Conservation (phyloP, 176 grass and related monocot species). For the Aegilops sharonensis region DNA sequence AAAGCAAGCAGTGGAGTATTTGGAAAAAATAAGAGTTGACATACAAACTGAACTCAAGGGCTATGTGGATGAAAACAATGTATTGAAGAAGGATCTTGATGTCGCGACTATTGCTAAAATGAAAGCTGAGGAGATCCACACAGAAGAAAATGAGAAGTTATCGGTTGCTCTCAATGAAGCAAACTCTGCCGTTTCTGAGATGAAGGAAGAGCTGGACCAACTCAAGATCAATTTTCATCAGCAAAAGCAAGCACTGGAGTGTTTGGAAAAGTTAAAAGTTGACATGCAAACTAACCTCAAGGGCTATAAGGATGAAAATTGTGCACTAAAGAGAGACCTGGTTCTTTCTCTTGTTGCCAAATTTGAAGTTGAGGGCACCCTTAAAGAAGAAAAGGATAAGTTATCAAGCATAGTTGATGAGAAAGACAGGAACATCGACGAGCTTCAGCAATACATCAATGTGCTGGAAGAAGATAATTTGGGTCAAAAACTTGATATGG, state of each 20-base stretch:
- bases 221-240: constrained; percentile 27
- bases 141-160: constrained; percentile 49
- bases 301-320: constrained; percentile 37
- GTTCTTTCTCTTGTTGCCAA: constrained; percentile 43
- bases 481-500: constrained; percentile 39
- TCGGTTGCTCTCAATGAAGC: constrained; percentile 28
- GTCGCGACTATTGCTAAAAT: constrained; percentile 37
- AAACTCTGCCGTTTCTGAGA: constrained; percentile 42
- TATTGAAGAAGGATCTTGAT: constrained; percentile 46
- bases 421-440: constrained; percentile 43
- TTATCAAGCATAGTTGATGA: constrained; percentile 36
- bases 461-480: constrained; percentile 55
- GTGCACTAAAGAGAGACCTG: constrained; percentile 35
- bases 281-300: constrained; percentile 42
- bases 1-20: constrained; percentile 2
- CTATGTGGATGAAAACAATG: constrained; percentile 28
- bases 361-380: constrained; percentile 29
- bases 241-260: constrained; percentile 34
- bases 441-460: constrained; percentile 42
- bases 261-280: constrained; percentile 43
- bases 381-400: constrained; percentile 47
- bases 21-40: constrained; percentile 42
- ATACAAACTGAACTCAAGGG: constrained; percentile 45
- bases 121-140: constrained; percentile 36
- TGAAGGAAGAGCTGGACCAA: constrained; percentile 37